Base-by-base conservation (phyloP, 2,329 filamentous ascomycete species). In the Ascochyta rabiei region DNA sequence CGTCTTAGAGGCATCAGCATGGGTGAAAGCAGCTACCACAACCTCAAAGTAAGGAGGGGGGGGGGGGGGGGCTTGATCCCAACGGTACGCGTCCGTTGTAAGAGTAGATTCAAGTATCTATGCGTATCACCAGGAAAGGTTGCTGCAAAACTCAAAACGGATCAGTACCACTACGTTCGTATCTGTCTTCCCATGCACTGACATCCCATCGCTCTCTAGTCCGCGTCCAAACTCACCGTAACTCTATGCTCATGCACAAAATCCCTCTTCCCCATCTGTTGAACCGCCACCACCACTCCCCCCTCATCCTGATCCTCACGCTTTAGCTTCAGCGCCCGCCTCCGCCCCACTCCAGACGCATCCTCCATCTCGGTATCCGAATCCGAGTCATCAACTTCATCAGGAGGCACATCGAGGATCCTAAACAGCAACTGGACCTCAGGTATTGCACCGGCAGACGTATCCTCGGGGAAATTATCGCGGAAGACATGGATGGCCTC, bases 401-500 rank as follows among this genome's bases (percentile, higher is more conserved):
- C 18, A 2, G 4, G 9, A 16, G 38, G 33, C 3, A 53, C 49
- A 39, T 53, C 40, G 8, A 35, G 26, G 13, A 58, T 55, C 6
- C 10, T 19, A 28, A 50, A 57, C 37, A 58, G 37, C 13, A 57
- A 15, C 10, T 44, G 23, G 18, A 47, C 24, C 21, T 37, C 38
- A 7, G 47, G 43, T 5, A 1, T 6, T 6, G 6, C 4, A 9
- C 2, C 12, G 18, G 16, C 18, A 4, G 26, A 26, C 10, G 10
- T 6, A 15, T 2, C 15, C n/a, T 31, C 18, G 8, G 33, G 39
- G 6, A 10, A 33, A 42, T 55, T 45, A 4, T 54, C 49, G 21
- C 48, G n/a, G n/a, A 60, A 52, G 38, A 60, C 54, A 2, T 21
- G 23, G 12, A 60, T 34, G 7, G 26, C 21, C 2, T 34, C 40